Conservation (phyloP, 75 land plant species). For the Pinus albicaulis region DNA sequence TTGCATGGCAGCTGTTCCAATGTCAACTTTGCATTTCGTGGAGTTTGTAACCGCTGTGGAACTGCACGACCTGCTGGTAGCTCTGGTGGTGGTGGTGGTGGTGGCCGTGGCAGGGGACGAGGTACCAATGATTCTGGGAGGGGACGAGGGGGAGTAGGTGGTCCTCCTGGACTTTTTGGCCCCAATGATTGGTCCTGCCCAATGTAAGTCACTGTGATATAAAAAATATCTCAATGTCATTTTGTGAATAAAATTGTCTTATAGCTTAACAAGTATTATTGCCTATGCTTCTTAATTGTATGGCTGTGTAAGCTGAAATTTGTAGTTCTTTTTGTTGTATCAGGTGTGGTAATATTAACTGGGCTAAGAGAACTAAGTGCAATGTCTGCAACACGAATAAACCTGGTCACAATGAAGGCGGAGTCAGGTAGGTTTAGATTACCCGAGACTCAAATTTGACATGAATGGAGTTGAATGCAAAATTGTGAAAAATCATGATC, state of each 20-base stretch:
- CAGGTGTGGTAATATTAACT: slow-evolving; percentile 98
- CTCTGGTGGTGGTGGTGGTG: slow-evolving; percentile 31
- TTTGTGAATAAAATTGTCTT: neutral
- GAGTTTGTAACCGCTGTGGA: slow-evolving; percentile 95
- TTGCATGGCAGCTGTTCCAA: slow-evolving; percentile 71
- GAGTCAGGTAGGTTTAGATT: slow-evolving; percentile 66
- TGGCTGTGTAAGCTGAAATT: neutral
- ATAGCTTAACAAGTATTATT: neutral
- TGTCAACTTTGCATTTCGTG: slow-evolving; percentile 96
- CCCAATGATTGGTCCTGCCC: slow-evolving; percentile 99
- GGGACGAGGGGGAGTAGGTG: slow-evolving; percentile 50
- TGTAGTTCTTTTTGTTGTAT: slow-evolving; percentile 1
- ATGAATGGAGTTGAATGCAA: neutral
- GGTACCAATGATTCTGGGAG: slow-evolving; percentile 49
- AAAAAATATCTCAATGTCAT: neutral
- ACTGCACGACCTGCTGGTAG: slow-evolving; percentile 85
- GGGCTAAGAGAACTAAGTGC: slow-evolving; percentile 96
- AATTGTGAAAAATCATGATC: neutral
- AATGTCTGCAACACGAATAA: slow-evolving; percentile 94
- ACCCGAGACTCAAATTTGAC: neutral
- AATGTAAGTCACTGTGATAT: slow-evolving; percentile 57
- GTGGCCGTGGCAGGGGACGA: slow-evolving; percentile 76
- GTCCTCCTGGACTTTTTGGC: slow-evolving; percentile 86
- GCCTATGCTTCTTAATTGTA: neutral
- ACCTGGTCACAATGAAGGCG: slow-evolving; percentile 96